Percentiles rank a stretch among this genome's conserved stretches.
phyloP scores from a whole-genome alignment of 106 monocot species.

The Dendrobium catenatum region DNA sequence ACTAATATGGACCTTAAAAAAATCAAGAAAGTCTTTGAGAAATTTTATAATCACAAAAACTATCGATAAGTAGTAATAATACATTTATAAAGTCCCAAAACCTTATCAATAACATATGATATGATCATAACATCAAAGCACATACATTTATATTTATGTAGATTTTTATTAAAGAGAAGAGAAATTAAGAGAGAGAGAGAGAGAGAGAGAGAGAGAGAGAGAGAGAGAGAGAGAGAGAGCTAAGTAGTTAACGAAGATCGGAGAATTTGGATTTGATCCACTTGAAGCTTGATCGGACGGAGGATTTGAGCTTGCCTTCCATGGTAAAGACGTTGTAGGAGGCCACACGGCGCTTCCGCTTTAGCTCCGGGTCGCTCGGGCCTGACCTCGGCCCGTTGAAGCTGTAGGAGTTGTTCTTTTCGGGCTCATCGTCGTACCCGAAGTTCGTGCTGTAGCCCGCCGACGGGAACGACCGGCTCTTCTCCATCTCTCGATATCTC shows the following conservation, averaged over 20 bases:
- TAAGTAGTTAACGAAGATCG: conserved; percentile 15
- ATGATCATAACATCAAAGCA: neutral
- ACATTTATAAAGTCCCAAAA: neutral
- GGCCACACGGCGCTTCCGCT: conserved; percentile 48
- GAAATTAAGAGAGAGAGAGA: neutral
- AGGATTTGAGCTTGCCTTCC: conserved; percentile 50
- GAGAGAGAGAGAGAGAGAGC: neutral
- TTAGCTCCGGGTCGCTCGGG: conserved; percentile 30
- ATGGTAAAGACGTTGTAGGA: conserved; percentile 38
- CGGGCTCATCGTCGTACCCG: conserved; percentile 17
- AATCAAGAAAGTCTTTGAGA: too few species aligned
- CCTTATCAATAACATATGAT: neutral
- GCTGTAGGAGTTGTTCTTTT: conserved; percentile 28
- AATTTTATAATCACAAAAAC: neutral
- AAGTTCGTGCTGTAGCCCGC: conserved; percentile 22
- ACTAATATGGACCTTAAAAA: too few species aligned
- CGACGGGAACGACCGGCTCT: conserved; percentile 36
- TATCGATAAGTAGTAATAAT: neutral
- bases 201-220: neutral
- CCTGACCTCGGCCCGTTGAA: conserved; percentile 45
- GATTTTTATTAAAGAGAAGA: neutral
- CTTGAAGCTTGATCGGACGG: conserved; percentile 41
- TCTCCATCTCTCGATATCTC: conserved; percentile 30
- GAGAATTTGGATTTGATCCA: conserved; percentile 60
- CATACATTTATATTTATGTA: too few species aligned